These are phyloP conservation scores for Rhododendron vialii DNA, from an alignment of 148 eudicot genomes.

Conservation along the genomic window DNA sequence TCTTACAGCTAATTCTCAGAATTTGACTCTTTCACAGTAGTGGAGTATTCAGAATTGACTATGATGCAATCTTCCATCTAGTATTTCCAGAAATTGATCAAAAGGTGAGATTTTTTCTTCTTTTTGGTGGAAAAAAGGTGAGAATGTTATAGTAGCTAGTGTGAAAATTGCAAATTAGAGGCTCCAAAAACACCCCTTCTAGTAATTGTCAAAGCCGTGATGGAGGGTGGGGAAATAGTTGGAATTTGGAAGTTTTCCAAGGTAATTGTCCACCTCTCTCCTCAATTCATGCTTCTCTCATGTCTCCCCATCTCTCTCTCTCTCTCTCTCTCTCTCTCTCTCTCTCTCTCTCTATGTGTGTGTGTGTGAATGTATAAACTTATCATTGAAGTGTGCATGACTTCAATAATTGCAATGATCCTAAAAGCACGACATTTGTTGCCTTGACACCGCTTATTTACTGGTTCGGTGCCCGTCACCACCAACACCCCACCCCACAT, in stretches of 20 bases:
- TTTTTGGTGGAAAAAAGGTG: too few relatives aligned
- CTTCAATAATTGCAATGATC: conserved; percentile 16
- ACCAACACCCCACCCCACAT: neutral
- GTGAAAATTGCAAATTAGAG: neutral
- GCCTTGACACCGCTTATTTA: neutral
- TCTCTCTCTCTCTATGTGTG: neutral
- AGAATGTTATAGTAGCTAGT: too few relatives aligned
- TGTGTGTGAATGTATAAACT: neutral
- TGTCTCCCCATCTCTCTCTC: neutral
- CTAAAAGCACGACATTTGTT: conserved; percentile 9
- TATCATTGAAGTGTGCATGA: conserved; percentile 13
- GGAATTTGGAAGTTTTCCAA: neutral
- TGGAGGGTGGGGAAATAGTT: neutral
- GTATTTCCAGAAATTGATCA: too few relatives aligned
- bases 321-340: neutral
- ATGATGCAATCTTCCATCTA: too few relatives aligned
- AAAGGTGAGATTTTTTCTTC: too few relatives aligned
- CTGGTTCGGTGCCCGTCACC: conserved; percentile 4
- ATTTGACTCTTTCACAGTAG: too few relatives aligned
- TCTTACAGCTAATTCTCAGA: too few relatives aligned
- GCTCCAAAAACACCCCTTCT: neutral
- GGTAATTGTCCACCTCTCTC: neutral
- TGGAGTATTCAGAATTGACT: too few relatives aligned
- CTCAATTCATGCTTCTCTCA: conserved; percentile 5
- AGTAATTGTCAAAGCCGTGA: neutral